Evolutionary conservation across 169 alveolate species (phyloP), one percentile per base, ranked within the genome.

Genomic region (Plasmodium falciparum): DNA sequence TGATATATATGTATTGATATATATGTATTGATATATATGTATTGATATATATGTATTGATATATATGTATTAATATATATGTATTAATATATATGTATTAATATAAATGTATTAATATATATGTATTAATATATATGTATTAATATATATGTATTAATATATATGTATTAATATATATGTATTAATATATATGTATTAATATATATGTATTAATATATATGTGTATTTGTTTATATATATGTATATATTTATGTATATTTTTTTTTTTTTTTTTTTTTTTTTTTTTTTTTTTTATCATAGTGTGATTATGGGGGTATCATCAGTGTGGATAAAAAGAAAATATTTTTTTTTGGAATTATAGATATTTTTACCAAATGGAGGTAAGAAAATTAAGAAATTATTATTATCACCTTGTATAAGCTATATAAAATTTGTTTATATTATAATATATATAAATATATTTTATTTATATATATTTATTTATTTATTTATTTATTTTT

Each of bases 331-430:
- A 88, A 85, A 13, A 91, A 74, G 65, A 63, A 72, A 56, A 71
- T 93, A 0, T 93, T 92, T 78, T 93, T 88, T 73, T 70, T 93
- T 50, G 96, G 96, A 58, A 66, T 93, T 26, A 90, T 94, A 8
- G 96, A 94, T 73, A 89, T 94, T 24, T 93, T 94, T 13, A 94
- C 96, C 47, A 63, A 63, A 65, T 94, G 96, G 96, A 75, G 49
- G 89, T 75, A 75, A 39, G 72, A 43, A 56, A 49, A 45, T 56
- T 54, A 12, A 15, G 15, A 59, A 59, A 59, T n/a, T 52, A 12
- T 13, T n/a, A 52, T 52, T 13, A 13, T 52, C 6, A 13, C n/a
- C 1, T 24, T 24, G 29, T 24, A 24, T 24, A 24, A 0, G 29
- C 29, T 24, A 24, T 24, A 24, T 24, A 13, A 52, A 52, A 2